Evolutionary conservation across 768 basidiomycete genomes (phyloP).

Genomic region (Lentinula edodes): DNA sequence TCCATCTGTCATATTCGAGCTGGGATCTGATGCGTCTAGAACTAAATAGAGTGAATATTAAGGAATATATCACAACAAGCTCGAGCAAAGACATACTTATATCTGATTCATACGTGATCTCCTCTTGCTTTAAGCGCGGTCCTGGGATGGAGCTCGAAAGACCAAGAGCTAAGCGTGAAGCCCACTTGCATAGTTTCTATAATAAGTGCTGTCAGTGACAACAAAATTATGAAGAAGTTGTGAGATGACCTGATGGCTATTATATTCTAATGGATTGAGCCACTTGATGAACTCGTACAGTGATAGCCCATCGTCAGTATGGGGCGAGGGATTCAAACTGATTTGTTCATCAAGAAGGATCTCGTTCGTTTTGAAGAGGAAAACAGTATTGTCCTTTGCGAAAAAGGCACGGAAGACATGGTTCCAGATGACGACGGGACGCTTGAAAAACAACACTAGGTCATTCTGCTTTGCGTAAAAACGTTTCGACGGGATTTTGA

Average conservation of each 20-base stretch:
- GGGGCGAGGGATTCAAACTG: no score
- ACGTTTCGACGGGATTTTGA: no score
- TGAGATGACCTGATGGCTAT: slow-evolving; percentile 38
- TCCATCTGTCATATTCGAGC: slow-evolving; percentile 52
- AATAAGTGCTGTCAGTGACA: not conserved
- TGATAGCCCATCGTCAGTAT: slow-evolving; percentile 13
- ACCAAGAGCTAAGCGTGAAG: slow-evolving; percentile 54
- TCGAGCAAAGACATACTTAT: slow-evolving; percentile 31
- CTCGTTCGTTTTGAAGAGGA: no score
- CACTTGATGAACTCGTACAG: slow-evolving; percentile 46
- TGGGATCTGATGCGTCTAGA: slow-evolving; percentile 20
- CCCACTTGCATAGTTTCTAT: slow-evolving; percentile 61
- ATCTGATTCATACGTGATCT: slow-evolving; percentile 39
- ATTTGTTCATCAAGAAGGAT: not conserved
- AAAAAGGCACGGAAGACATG: no score
- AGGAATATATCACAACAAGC: not conserved
- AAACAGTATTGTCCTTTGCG: no score
- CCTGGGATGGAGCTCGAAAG: slow-evolving; percentile 64
- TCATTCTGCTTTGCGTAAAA: no score
- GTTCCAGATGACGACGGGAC: no score
- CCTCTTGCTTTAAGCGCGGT: slow-evolving; percentile 25
- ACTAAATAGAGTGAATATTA: not conserved
- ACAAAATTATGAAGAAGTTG: not conserved
- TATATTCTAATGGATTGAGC: slow-evolving; percentile 27
- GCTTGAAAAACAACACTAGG: no score